A percentile compares a stretch with the other conserved stretches of the same genome.
Evolutionary conservation across 441 rosid genomes (phyloP).

Genomic region (Gossypium schwendimanii): DNA sequence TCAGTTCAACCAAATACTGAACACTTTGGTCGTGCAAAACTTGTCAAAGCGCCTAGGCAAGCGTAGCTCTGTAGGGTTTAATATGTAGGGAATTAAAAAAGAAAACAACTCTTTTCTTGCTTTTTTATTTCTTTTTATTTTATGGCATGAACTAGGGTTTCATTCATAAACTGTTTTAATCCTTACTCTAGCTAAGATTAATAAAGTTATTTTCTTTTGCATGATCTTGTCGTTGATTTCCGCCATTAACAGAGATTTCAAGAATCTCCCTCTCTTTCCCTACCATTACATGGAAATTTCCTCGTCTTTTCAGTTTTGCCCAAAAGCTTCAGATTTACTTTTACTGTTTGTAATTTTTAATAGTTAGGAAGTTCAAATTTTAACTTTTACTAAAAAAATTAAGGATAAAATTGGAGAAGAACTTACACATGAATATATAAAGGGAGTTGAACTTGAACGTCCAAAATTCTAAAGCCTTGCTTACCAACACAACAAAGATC

Average conservation of each 20-base stretch:
- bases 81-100: background rate
- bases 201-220: background rate
- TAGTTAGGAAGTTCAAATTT: background rate
- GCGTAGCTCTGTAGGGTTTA: conserved; percentile 5
- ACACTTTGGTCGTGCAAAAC: conserved; percentile 23
- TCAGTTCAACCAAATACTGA: conserved; percentile 22
- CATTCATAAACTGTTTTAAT: background rate
- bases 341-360: background rate
- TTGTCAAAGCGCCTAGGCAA: conserved; percentile 16
- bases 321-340: background rate
- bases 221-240: background rate
- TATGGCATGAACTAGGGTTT: conserved; percentile 16
- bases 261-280: background rate
- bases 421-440: too few relatives aligned
- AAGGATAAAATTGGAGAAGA: background rate
- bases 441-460: too few relatives aligned
- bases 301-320: background rate
- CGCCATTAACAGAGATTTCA: background rate
- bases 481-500: too few relatives aligned
- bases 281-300: background rate
- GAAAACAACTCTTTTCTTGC: background rate
- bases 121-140: background rate
- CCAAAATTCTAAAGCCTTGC: too few relatives aligned
- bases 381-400: background rate
- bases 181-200: background rate